These are phyloP conservation scores for Penicillium paradoxum DNA, from an alignment of 495 filamentous ascomycete genomes.

Conservation along the genomic window DNA sequence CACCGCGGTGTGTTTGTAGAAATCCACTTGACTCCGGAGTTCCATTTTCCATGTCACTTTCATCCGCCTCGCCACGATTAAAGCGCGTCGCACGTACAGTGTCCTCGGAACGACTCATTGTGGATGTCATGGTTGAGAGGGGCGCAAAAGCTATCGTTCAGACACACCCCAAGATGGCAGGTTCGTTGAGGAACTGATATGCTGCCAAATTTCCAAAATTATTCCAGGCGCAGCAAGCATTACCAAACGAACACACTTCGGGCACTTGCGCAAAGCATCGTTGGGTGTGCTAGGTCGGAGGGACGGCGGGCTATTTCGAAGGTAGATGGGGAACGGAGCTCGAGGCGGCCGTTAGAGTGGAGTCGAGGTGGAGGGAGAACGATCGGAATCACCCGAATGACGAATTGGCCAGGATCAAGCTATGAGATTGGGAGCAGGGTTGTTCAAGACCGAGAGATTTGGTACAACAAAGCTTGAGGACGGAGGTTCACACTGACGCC, in stretches of 20 bases:
- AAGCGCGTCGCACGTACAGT: conserved; percentile 32
- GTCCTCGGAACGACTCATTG: conserved; percentile 40
- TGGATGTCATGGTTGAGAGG: conserved; percentile 29
- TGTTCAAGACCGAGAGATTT: conserved; percentile 1
- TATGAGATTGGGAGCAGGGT: neutral
- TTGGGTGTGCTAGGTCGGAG: conserved; percentile 3
- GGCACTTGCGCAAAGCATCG: conserved; percentile 13
- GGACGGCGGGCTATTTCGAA: neutral
- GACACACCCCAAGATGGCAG: neutral
- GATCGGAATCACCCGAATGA: neutral
- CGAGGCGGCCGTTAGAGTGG: neutral
- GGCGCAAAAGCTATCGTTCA: conserved; percentile 1
- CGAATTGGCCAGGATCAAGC: neutral
- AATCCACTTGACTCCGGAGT: conserved; percentile 21
- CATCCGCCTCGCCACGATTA: conserved; percentile 30
- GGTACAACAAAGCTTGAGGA: conserved; percentile 11
- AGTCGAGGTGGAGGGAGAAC: neutral
- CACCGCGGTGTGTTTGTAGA: conserved; percentile 25
- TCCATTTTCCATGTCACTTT: conserved; percentile 27
- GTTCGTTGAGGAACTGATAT: neutral
- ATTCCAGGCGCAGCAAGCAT: conserved; percentile 2
- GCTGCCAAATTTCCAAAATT: neutral
- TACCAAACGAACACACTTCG: conserved; percentile 5
- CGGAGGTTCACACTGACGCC: neutral
- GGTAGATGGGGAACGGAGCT: neutral